These are phyloP conservation scores for Aphanomyces cochlioides DNA, from an alignment of 352 stramenopile species.

Conservation along the genomic window DNA sequence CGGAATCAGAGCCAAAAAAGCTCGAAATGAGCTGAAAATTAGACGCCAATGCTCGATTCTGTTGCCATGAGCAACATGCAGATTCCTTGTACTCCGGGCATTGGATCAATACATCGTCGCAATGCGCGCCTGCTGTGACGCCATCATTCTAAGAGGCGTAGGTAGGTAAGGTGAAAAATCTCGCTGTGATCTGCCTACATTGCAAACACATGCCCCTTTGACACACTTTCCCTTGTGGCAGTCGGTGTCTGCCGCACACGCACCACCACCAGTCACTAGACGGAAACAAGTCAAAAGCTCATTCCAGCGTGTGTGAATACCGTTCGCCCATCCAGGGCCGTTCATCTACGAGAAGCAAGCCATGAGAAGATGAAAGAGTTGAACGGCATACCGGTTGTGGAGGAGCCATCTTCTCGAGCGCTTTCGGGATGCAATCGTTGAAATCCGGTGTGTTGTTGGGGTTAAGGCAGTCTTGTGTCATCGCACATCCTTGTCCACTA, in stretches of 20 bases:
- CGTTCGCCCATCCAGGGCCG: constrained; percentile 44
- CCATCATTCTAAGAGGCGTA: constrained; percentile 40
- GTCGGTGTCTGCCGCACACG: constrained; percentile 48
- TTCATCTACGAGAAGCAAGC: background rate
- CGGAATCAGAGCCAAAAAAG: constrained; percentile 59
- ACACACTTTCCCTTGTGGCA: constrained; percentile 61
- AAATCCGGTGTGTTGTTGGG: background rate
- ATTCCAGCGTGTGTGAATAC: constrained; percentile 30
- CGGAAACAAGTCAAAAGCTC: background rate
- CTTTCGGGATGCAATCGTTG: background rate
- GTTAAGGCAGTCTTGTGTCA: background rate
- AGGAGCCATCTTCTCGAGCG: background rate
- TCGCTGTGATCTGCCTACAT: background rate
- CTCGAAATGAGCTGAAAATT: constrained; percentile 77
- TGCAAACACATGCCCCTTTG: constrained; percentile 47
- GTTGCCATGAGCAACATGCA: constrained; percentile 87
- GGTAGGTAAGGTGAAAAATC: background rate
- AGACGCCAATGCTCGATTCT: constrained; percentile 83
- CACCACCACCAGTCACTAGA: constrained; percentile 61
- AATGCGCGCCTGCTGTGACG: constrained; percentile 67
- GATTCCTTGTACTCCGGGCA: constrained; percentile 77
- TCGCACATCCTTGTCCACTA: background rate
- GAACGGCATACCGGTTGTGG: background rate
- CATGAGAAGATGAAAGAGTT: background rate
- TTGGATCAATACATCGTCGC: constrained; percentile 67